phyloP scores from a whole-genome alignment of 768 basidiomycete species.

The Lactarius hengduanensis region DNA sequence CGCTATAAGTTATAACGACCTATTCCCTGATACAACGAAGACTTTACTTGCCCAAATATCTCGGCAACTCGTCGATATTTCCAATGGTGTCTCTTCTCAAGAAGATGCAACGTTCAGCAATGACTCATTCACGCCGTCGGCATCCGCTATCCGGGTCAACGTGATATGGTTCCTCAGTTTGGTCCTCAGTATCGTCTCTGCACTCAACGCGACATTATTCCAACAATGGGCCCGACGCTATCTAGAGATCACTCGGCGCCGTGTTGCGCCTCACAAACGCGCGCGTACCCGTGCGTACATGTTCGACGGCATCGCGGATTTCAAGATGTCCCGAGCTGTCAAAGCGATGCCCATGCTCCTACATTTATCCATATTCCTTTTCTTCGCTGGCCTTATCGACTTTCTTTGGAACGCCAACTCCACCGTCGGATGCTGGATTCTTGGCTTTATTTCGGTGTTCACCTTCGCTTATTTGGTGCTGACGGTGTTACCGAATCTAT shows the following conservation, averaged over 20 bases:
- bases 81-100: not conserved
- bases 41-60: not conserved
- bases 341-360: not conserved
- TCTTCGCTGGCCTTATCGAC: not conserved
- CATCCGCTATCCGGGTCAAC: not conserved
- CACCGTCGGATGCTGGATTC: not conserved
- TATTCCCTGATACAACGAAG: not conserved
- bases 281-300: not conserved
- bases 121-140: no score
- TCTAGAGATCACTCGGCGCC: not conserved
- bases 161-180: constrained; percentile 6
- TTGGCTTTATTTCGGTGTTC: not conserved
- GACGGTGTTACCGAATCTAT: not conserved
- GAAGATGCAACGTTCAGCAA: no score
- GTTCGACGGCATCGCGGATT: not conserved
- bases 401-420: not conserved
- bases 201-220: not conserved
- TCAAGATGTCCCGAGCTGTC: not conserved
- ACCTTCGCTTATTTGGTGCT: not conserved
- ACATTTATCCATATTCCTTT: not conserved
- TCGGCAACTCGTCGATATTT: not conserved
- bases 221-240: not conserved
- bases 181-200: not conserved
- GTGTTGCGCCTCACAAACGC: not conserved
- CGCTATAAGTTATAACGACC: not conserved